Evolutionary conservation across 1,284 basidiomycete genomes (phyloP), one percentile per base, ranked within the genome.

Genomic region (Marasmius sp.): DNA sequence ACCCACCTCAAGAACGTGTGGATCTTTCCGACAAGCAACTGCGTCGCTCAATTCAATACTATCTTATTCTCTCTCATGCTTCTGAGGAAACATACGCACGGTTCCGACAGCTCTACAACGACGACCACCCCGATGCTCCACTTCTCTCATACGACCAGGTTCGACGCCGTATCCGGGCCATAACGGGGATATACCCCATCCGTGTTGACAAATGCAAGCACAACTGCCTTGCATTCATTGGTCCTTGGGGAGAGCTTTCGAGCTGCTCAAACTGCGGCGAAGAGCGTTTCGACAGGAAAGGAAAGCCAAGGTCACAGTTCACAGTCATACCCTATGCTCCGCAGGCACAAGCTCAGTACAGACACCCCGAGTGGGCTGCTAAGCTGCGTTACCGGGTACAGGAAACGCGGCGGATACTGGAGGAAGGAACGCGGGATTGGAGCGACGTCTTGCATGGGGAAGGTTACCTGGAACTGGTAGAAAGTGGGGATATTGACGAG

Each of bases 381-480:
- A 9, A 41, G 16, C 39, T 41, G 16, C 39, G 39, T 41, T 41
- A 9, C 16, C 39, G 39, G 16, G 39, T 41, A 16, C 39, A 16
- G 9, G 9, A 41, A 9, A 41, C 39, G 9, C 9, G 16, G 16
- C 9, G 16, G 39, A 41, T 41, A 41, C 7, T 8, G 11, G 12
- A 12, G 22, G 50, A 52, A 7, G 22, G 50, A 6, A 52, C 34
- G 4, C 50, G 34, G 33, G 27, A 27, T 36, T 70, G 66, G 43
- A 65, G 67, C 18, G 68, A 71, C 41, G 56, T 68, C 9, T 60
- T 58, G 16, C 64, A 57, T 36, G 67, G 69, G 4, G 14, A 1
- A 0, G 66, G 69, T 11, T 66, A 64, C 51, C 56, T 68, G 9
- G 37, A 69, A 18, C 67, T 66, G 2, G 56, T 71, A 12, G 7